A percentile compares a stretch with the other conserved stretches of the same genome.
Conservation (phyloP, 306 rosid genomes). For the Rubus idaeus region DNA sequence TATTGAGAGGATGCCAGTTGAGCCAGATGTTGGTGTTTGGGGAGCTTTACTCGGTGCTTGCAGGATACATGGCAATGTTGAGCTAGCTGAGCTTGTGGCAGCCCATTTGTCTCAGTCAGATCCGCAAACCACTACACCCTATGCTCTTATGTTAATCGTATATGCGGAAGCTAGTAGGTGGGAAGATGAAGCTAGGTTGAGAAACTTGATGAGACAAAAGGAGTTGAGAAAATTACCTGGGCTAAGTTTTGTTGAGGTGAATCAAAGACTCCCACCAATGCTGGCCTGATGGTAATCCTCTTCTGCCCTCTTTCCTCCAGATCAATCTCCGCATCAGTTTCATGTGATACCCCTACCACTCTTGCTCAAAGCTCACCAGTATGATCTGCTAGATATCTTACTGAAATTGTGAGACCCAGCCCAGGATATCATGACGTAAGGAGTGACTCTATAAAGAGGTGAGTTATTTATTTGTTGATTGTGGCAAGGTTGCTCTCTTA, state of each 20-base stretch:
- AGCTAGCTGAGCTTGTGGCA: constrained; percentile 33
- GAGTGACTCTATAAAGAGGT: not conserved
- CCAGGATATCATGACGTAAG: not conserved
- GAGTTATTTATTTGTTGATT: not conserved
- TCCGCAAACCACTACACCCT: not conserved
- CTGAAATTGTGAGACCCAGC: not conserved
- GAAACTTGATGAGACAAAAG: not conserved
- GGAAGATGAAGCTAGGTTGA: constrained; percentile 9
- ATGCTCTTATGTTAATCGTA: constrained; percentile 2
- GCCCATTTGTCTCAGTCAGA: not conserved
- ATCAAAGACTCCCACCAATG: not conserved
- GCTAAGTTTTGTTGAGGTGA: constrained; percentile 6
- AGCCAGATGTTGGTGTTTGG: constrained; percentile 57
- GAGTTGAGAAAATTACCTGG: constrained; percentile 10
- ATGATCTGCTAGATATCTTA: not conserved
- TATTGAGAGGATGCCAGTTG: constrained; percentile 45
- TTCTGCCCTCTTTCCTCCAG: not conserved
- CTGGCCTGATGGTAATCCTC: not conserved
- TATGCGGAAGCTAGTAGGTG: constrained; percentile 19
- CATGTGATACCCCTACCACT: not conserved
- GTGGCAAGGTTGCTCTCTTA: not conserved
- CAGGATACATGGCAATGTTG: constrained; percentile 55
- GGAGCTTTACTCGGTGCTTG: constrained; percentile 72
- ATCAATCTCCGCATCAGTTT: not conserved
- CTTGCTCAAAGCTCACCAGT: not conserved